Evolutionary conservation across 176 grass and related monocot genomes (phyloP).

Genomic region (Otatea glauca): DNA sequence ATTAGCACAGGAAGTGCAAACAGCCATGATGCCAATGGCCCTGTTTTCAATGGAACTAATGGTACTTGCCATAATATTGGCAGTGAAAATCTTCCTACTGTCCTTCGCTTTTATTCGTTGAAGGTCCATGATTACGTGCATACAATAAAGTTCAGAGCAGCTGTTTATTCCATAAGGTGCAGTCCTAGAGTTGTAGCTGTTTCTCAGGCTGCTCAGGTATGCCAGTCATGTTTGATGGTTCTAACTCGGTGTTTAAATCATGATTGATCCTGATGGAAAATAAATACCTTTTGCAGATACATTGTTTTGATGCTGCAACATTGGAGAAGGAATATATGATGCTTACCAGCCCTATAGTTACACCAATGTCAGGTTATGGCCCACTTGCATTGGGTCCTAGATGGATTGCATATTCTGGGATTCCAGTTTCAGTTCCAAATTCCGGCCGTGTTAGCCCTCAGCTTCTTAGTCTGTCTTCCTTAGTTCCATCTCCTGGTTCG

Average conservation of each 20-base stretch:
- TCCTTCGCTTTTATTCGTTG: constrained; percentile 86
- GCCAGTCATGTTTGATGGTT: constrained; percentile 35
- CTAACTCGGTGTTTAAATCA: neutral
- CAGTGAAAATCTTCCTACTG: constrained; percentile 59
- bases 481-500: constrained; percentile 42
- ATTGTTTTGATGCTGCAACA: constrained; percentile 85
- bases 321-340: constrained; percentile 79
- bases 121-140: constrained; percentile 77
- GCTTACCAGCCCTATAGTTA: constrained; percentile 67
- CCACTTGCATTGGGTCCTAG: constrained; percentile 83
- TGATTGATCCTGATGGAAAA: constrained; percentile 37
- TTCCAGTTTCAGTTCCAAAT: constrained; percentile 66
- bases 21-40: constrained; percentile 49
- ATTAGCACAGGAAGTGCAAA: constrained; percentile 55
- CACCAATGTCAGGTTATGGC: constrained; percentile 70
- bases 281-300: constrained; percentile 72
- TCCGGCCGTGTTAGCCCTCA: constrained; percentile 70
- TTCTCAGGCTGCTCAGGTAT: constrained; percentile 88
- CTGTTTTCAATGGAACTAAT: constrained; percentile 56
- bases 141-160: constrained; percentile 75
- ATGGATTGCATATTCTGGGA: constrained; percentile 90
- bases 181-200: constrained; percentile 81
- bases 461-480: constrained; percentile 54
- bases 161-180: constrained; percentile 84
- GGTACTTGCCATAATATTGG: constrained; percentile 53